Evolutionary conservation across 768 basidiomycete species (phyloP), one percentile per base, ranked within the genome.

Genomic region (Kwoniella sp.): DNA sequence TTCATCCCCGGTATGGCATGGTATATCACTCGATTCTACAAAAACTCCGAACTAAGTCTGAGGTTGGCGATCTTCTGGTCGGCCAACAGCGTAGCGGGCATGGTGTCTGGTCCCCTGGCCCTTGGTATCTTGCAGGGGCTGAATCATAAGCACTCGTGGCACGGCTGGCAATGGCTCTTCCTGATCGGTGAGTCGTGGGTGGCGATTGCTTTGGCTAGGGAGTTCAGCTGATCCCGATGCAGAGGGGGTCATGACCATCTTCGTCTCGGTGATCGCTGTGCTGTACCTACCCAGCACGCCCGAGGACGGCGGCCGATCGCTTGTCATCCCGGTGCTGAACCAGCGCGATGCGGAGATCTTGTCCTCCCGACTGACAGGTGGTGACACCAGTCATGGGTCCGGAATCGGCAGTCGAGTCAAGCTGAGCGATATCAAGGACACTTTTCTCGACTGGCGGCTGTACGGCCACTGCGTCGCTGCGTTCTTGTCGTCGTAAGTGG

Each of bases 1-100:
- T 68, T 63, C 57, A 73, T 70, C 43, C 69, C 71, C 6, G 69
- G 65, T 38, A 46, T 54, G n/a, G 40, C 57, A 6, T 68, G 57
- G 55, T 53, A 53, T 28, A 36, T 68, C 19, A 54, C 60, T 2
- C 56, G 55, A 8, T 66, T 56, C 46, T 65, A 69, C 56, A 67
- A 64, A 15, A 53, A 62, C 7, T 54, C 47, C 17, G 71, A 73
- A 50, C 43, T 59, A 9, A 50, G 43, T 34, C 28, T 54, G 11
- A n/a, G 53, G 29, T 26, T 54, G n/a, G 56, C 56, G 23, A 46
- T 57, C 15, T 57, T 52, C 56, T 57, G 56, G 56, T 23, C 56
- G 3, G 37, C 47, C 15, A 56, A 56, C 34, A 56, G 48, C 22
- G 37, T 46, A 32, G 56, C 57, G 3, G 57, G 50, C 27, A 52